Evolutionary conservation across 257 asterid species (phyloP), one percentile per base, ranked within the genome.

Genomic region (Handroanthus guayacan): DNA sequence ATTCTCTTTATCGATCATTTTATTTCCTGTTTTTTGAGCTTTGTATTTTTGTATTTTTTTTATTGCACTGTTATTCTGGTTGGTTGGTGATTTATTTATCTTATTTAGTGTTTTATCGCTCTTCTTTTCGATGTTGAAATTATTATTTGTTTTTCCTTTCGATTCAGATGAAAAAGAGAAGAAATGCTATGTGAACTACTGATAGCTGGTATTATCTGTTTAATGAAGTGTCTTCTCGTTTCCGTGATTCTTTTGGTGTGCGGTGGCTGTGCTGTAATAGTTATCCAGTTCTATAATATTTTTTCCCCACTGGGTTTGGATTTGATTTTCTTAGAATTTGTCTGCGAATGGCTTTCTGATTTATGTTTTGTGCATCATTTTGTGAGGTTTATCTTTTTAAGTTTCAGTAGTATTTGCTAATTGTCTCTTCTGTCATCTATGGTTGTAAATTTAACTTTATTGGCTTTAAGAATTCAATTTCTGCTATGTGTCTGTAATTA

Each of bases 41-140:
- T 13, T 17, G 39, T 17, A 0, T 9, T 34, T 62, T 52, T 54
- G 11, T 13, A 9, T 67, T 67, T 2, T 69, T 1, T 9, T 5
- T 20, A 69, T 39, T 3, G 20, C 51, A 38, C 5, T 7, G 7
- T 6, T 57, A 36, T 67, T 47, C 4, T 48, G 25, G 43, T 54
- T n/a, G 37, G 17, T 67, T 65, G 72, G 2, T 71, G 45, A 31
- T 45, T 74, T 20, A 0, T 16, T 67, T 14, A 7, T 55, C 37
- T 45, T 17, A 43, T 61, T 48, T 25, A 55, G 11, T 73, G 70
- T 31, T 71, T 71, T 3, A 5, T 54, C 39, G 3, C 2, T 69
- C 57, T 13, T 36, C 31, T 54, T 39, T 68, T 37, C 56, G 75
- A 72, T 67, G 54, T 1, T 72, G 69, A 52, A 55, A 44, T 11